A percentile compares a stretch with the other conserved stretches of the same genome.
Conservation (phyloP, 495 filamentous ascomycete species). For the Hypoxylon perforatum region DNA sequence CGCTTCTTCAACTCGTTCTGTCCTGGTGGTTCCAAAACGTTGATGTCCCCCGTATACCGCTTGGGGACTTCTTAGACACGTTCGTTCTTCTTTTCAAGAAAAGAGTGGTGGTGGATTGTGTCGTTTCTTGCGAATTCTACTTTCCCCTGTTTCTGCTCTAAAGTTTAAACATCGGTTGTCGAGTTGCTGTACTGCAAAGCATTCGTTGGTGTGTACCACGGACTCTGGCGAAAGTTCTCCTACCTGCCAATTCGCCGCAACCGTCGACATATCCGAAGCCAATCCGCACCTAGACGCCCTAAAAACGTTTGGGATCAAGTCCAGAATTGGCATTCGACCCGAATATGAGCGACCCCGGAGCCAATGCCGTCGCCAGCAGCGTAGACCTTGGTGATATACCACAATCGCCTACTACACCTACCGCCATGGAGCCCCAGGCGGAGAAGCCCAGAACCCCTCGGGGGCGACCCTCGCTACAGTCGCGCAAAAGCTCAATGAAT, state of each 20-base stretch:
- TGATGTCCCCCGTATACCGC: conserved; percentile 27
- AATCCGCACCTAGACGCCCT: conserved; percentile 3
- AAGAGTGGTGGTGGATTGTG: conserved; percentile 26
- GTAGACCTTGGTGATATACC: conserved; percentile 24
- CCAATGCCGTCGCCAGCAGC: conserved; percentile 23
- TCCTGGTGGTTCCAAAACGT: conserved; percentile 17
- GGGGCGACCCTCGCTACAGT: conserved; percentile 45
- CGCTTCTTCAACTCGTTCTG: conserved; percentile 3
- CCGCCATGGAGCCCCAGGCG: conserved; percentile 31
- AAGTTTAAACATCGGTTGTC: background rate
- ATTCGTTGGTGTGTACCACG: conserved; percentile 32
- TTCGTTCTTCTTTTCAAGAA: conserved; percentile 34
- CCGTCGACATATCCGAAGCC: conserved; percentile 30
- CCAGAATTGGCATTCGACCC: conserved; percentile 15
- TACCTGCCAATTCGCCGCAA: background rate
- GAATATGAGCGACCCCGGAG: conserved; percentile 33
- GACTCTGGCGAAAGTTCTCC: conserved; percentile 19
- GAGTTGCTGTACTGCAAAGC: conserved; percentile 14
- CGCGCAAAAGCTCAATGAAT: conserved; percentile 54
- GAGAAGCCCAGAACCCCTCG: conserved; percentile 39
- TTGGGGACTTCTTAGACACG: conserved; percentile 29
- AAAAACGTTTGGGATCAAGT: conserved; percentile 2
- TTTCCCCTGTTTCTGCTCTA: conserved; percentile 11
- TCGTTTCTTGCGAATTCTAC: conserved; percentile 6
- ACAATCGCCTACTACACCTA: too few relatives aligned